Evolutionary conservation across 1,284 basidiomycete species (phyloP), one percentile per base, ranked within the genome.

Genomic region (Cryptococcus sp.): DNA sequence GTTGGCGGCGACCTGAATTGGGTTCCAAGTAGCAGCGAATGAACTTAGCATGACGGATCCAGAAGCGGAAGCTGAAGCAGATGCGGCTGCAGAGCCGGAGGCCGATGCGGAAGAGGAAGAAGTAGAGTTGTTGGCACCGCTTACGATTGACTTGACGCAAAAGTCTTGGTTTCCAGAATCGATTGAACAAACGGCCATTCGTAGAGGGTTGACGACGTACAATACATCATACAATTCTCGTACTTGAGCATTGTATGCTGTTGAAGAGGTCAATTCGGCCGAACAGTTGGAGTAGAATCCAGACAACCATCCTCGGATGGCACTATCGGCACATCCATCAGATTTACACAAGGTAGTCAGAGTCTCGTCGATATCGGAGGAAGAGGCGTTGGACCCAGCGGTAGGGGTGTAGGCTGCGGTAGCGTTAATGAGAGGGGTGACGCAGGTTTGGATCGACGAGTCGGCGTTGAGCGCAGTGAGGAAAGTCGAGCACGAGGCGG

Each of bases 161-260:
- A 82, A 93, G 28, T 67, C 70, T 43, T 83, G 85, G 57, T 69
- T 79, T 60, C 83, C 82, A 9, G 69, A 66, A 64, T 86, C 82
- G 78, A 86, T 86, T 46, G 85, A 63, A 76, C 91, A 94, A 43
- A 89, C 67, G 34, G 88, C 84, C 14, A 67, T 60, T 60, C 77
- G 76, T 64, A 92, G 69, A 4, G 91, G 89, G 4, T 72, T 62
- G 48, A 91, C 60, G 55, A 80, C 62, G 78, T 89, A 96, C 42
- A 94, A 77, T 42, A 82, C 77, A 69, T 94, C 91, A 76, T 94
- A 96, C 3, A 81, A 75, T 36, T 73, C 64, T 63, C 82, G 69
- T 45, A 91, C 84, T 23, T 69, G 53, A 18, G 68, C 62, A 52
- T 74, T 69, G 36, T 64, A 45, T 56, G 80, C 82, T 45, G 77